These are phyloP conservation scores for Colletotrichum sp. DNA, from an alignment of 2,329 filamentous ascomycete genomes.

Conservation along the genomic window DNA sequence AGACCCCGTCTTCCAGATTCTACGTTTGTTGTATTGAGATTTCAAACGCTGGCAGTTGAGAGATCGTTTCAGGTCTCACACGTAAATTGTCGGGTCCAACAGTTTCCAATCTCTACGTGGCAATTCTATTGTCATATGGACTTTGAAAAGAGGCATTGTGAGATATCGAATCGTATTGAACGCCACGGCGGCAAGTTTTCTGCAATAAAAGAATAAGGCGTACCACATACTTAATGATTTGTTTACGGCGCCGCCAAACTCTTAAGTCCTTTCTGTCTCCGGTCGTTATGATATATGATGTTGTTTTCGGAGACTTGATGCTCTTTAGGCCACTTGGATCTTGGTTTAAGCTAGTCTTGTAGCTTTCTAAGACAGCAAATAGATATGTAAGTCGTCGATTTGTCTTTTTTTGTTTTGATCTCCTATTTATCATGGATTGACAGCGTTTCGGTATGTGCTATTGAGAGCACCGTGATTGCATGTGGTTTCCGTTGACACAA, in stretches of 20 bases:
- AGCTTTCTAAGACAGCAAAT: not conserved
- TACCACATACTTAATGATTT: not conserved
- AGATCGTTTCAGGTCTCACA: not conserved
- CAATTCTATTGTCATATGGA: not conserved
- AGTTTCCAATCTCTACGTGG: not conserved
- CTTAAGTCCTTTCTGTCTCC: not conserved
- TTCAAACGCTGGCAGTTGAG: no score
- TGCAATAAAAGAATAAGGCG: rapidly evolving
- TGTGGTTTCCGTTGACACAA: not conserved
- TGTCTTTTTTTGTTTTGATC: not conserved
- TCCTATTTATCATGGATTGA: not conserved
- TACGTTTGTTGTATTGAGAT: no score
- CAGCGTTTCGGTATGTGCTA: no score
- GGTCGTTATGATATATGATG: no score
- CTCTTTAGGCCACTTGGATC: not conserved
- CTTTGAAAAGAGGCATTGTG: not conserved
- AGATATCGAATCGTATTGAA: no score
- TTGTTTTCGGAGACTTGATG: not conserved
- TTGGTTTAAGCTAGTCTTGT: not conserved
- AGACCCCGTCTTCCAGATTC: not conserved
- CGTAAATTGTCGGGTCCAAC: not conserved
- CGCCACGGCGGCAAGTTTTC: rapidly evolving
- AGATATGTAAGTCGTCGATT: not conserved
- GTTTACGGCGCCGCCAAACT: not conserved
- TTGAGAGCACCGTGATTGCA: no score